These are phyloP conservation scores for Leccinum aurantiacum DNA, from an alignment of 768 basidiomycete genomes.

Conservation along the genomic window DNA sequence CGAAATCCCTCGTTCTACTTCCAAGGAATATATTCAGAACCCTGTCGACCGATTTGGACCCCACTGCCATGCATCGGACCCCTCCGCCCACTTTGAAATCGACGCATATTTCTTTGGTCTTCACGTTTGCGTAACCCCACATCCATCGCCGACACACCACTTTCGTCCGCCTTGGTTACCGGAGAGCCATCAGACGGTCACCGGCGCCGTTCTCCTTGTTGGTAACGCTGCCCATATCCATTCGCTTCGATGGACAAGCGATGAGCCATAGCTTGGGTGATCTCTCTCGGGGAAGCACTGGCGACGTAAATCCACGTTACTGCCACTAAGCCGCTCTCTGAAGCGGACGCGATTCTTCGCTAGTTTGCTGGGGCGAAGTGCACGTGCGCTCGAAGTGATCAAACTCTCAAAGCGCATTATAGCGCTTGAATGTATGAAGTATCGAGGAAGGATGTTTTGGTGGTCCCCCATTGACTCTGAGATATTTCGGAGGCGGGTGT, in stretches of 20 bases:
- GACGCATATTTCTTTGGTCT: conserved; percentile 41
- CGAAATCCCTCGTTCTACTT: too few relatives aligned
- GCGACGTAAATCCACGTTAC: conserved; percentile 31
- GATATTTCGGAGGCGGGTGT: conserved; percentile 24
- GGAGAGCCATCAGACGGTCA: conserved; percentile 7
- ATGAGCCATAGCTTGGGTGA: conserved; percentile 61
- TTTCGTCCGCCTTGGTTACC: conserved; percentile 22
- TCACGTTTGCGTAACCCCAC: conserved; percentile 12
- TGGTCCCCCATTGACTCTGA: conserved; percentile 29
- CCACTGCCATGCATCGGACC: conserved; percentile 32
- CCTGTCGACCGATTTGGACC: conserved; percentile 43
- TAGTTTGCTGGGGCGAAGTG: conserved; percentile 38
- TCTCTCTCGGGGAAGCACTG: conserved; percentile 42
- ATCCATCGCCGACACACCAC: too few relatives aligned
- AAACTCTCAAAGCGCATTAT: conserved; percentile 38
- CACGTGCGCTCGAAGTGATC: conserved; percentile 43
- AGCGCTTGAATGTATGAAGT: conserved; percentile 22
- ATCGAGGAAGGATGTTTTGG: conserved; percentile 14
- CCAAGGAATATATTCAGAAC: conserved; percentile 40
- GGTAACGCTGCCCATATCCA: conserved; percentile 55
- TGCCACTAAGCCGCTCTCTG: conserved; percentile 5
- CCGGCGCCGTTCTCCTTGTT: conserved; percentile 27
- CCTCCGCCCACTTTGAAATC: conserved; percentile 28
- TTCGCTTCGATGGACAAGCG: conserved; percentile 55
- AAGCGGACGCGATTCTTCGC: conserved; percentile 34